A percentile compares a stretch with the other conserved stretches of the same genome.
Evolutionary conservation across 2,329 filamentous ascomycete genomes (phyloP).

Genomic region (Aschersonia sp.): DNA sequence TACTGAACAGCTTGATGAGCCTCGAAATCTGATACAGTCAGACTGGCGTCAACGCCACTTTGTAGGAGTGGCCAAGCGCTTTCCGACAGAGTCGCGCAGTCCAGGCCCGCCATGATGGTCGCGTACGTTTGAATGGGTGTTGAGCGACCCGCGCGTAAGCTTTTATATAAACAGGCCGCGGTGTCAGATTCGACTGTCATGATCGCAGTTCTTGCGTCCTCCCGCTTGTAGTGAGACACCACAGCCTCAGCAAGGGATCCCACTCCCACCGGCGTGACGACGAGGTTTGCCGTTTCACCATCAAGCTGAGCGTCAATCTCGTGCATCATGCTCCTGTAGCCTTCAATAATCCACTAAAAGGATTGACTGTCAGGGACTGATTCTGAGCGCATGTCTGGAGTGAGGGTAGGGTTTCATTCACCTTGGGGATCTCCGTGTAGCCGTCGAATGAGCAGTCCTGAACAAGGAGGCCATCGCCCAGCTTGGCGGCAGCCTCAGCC

Average conservation of each 20-base stretch:
- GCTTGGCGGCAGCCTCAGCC: constrained; percentile 27
- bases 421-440: constrained; percentile 49
- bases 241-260: constrained; percentile 61
- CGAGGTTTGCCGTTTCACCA: constrained; percentile 23
- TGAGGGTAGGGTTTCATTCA: constrained; percentile 9
- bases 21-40: constrained; percentile 47
- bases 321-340: constrained; percentile 57
- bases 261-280: constrained; percentile 55
- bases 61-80: constrained; percentile 49
- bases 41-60: constrained; percentile 41
- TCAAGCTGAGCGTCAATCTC: constrained; percentile 49
- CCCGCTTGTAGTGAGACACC: constrained; percentile 45
- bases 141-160: constrained; percentile 31
- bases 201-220: constrained; percentile 20
- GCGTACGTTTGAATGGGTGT: constrained; percentile 36
- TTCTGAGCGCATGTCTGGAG: too few species aligned
- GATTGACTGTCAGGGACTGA: too few species aligned
- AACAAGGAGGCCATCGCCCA: constrained; percentile 37
- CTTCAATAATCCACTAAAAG: constrained; percentile 56
- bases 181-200: constrained; percentile 56
- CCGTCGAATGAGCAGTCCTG: constrained; percentile 55
- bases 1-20: constrained; percentile 42
- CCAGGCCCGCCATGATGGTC: constrained; percentile 62
- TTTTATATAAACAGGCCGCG: constrained; percentile 42
- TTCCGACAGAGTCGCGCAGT: constrained; percentile 54